Conservation (phyloP, 192 early-diverging fungal genomes). For the Backusella circina region DNA sequence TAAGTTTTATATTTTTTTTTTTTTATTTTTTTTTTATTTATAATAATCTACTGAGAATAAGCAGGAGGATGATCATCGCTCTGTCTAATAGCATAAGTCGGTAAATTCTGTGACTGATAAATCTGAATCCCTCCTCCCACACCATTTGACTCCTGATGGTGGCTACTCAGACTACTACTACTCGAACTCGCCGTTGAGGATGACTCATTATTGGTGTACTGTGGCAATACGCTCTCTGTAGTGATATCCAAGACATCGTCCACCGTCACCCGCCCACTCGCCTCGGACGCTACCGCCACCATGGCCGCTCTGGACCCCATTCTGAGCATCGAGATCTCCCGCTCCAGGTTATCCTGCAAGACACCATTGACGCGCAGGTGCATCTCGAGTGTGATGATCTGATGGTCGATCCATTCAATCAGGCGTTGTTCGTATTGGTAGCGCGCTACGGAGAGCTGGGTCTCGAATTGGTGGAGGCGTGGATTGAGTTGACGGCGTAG, state of each 20-base stretch:
- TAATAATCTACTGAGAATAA: background rate
- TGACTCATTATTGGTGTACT: background rate
- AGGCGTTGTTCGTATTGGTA: slow-evolving; percentile 24
- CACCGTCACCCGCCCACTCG: slow-evolving; percentile 20
- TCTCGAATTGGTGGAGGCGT: slow-evolving; percentile 19
- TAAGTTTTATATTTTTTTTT: background rate
- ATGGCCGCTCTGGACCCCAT: slow-evolving; percentile 31
- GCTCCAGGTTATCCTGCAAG: slow-evolving; percentile 18
- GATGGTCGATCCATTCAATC: slow-evolving; percentile 34
- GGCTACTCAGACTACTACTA: background rate
- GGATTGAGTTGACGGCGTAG: slow-evolving; percentile 24
- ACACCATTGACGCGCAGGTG: slow-evolving; percentile 13
- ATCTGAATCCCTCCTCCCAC: background rate
- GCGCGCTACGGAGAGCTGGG: slow-evolving; percentile 8
- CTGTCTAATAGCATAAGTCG: background rate
- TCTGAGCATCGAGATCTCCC: slow-evolving; percentile 21
- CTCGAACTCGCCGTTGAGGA: background rate
- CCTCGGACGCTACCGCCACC: slow-evolving; percentile 10
- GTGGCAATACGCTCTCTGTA: background rate
- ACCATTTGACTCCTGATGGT: background rate
- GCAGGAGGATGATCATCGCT: background rate
- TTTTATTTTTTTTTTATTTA: background rate
- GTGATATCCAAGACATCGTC: slow-evolving; percentile 30
- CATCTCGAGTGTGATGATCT: slow-evolving; percentile 17
- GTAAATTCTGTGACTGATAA: background rate